Conservation (phyloP, 2,329 filamentous ascomycete genomes). For the Biscogniauxia marginata region DNA sequence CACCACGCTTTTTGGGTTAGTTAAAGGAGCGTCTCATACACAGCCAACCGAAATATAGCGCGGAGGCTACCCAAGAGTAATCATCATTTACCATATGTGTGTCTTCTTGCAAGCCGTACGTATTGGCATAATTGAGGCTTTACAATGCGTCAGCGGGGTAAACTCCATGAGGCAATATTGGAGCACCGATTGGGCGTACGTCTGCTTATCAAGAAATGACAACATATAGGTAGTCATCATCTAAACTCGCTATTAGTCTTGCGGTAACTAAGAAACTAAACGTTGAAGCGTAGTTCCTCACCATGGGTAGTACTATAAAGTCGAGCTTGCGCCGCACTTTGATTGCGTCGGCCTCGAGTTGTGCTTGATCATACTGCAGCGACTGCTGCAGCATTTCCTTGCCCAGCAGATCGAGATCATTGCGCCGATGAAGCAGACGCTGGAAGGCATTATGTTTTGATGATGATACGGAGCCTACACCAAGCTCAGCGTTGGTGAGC, state of each 20-base stretch:
- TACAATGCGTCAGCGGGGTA: neutral
- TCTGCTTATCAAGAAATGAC: slow-evolving; percentile 35
- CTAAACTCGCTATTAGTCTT: slow-evolving; percentile 16
- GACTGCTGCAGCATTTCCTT: slow-evolving; percentile 33
- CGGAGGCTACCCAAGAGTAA: slow-evolving; percentile 45
- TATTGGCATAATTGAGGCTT: slow-evolving; percentile 38
- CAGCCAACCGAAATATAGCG: slow-evolving; percentile 44
- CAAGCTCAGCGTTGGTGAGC: slow-evolving; percentile 13
- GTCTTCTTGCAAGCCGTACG: slow-evolving; percentile 42
- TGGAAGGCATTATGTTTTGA: slow-evolving; percentile 17
- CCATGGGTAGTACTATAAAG: slow-evolving; percentile 37
- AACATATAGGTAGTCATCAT: slow-evolving; percentile 39
- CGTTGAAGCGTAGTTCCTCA: slow-evolving; percentile 12
- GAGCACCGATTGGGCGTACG: slow-evolving; percentile 9
- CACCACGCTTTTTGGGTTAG: neutral
- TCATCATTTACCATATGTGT: slow-evolving; percentile 40
- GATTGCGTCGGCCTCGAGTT: slow-evolving; percentile 32
- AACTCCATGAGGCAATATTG: neutral
- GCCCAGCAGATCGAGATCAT: slow-evolving; percentile 24
- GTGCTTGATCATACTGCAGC: slow-evolving; percentile 34
- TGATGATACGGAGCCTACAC: slow-evolving; percentile 10
- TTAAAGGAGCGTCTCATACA: slow-evolving; percentile 10
- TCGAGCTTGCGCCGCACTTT: slow-evolving; percentile 37
- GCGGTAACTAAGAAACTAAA: neutral
- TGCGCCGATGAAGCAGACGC: slow-evolving; percentile 16